phyloP scores from a whole-genome alignment of 495 filamentous ascomycete species.

The Penicillium verhagenii region DNA sequence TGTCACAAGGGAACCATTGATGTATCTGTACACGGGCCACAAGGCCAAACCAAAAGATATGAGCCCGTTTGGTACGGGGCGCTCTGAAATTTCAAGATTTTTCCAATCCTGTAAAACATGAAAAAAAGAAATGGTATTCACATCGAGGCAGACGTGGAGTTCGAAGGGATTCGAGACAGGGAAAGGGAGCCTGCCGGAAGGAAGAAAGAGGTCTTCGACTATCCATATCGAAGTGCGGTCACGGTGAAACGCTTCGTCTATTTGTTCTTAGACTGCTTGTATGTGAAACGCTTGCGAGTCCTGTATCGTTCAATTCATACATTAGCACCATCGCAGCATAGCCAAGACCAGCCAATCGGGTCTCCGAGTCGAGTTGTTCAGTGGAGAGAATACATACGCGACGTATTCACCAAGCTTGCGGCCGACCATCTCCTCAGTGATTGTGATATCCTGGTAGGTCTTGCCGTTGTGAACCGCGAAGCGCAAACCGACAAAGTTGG shows the following conservation, averaged over 20 bases:
- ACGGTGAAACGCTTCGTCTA: conserved; percentile 39
- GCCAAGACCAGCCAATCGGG: not conserved
- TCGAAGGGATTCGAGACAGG: not conserved
- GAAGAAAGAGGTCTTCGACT: not conserved
- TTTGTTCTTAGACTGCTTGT: conserved; percentile 76
- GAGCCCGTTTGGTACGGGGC: not conserved
- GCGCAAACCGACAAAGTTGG: conserved; percentile 89
- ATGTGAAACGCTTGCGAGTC: conserved; percentile 83
- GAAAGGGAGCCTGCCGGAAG: conserved; percentile 3
- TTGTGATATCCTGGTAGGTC: conserved; percentile 79
- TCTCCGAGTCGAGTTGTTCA: not conserved
- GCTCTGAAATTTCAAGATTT: not conserved
- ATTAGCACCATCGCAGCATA: not conserved
- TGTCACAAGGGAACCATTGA: conserved; percentile 21
- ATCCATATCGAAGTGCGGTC: conserved; percentile 2
- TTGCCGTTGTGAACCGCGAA: conserved; percentile 98
- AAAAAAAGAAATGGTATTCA: not conserved
- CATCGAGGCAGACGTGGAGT: not conserved
- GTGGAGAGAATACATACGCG: conserved; percentile 56
- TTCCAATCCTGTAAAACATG: not conserved
- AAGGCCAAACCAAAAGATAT: conserved; percentile 15
- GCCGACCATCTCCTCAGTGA: conserved; percentile 98
- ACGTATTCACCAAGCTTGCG: conserved; percentile 97
- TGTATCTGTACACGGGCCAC: conserved; percentile 33
- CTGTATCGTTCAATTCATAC: conserved; percentile 42